Base-by-base conservation (phyloP, 139 green algal species). In the Auxenochlorella pyrenoidosa region DNA sequence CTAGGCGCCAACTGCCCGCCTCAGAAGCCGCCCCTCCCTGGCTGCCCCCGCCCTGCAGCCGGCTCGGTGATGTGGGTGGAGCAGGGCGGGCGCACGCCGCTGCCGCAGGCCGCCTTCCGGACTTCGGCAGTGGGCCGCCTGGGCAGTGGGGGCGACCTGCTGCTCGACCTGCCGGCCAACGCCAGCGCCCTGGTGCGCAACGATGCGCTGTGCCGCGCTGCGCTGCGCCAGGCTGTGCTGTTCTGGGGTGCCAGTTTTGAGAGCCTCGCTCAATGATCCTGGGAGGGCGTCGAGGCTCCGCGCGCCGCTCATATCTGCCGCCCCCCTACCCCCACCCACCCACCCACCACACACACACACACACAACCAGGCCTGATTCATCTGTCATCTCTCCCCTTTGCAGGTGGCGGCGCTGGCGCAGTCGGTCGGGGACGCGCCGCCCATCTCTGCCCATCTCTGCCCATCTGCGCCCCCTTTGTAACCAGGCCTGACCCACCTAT, bases 11-110 rank as follows among this genome's bases (percentile, higher is more conserved):
- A 54, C 47, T 54, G 47, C 47, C 47, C 10, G 47, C 47, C 47
- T 54, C 8, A 18, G 8, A 6, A 10, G 10, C 47, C 10, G 6
- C 10, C 47, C 47, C 47, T 54, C 8, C 47, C 10, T 54, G 8
- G 47, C 47, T 75, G 21, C 26, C 30, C 66, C 73, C 24, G 26
- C 41, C 75, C 28, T 76, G 80, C 80, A 85, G 80, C 5, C 28
- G 80, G 80, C 40, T 85, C 80, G 0, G 28, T 85, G 6, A 70
- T 70, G 22, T 85, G 80, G 80, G 80, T 85, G 38, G 80, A 85
- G 80, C 80, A 76, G 59, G 40, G 21, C 34, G 60, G 63, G 21
- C 28, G 40, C 34, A 44, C 24, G 40, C 63, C 80, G n/a, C 18
- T 76, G 63, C 34, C 38, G 8, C 80, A 85, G 40, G 60, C 80